Percentiles rank a stretch among this genome's conserved stretches.
These are phyloP conservation scores for Stagonosporopsis cucurbitacearum DNA, from an alignment of 2,329 filamentous ascomycete species.

Conservation along the genomic window DNA sequence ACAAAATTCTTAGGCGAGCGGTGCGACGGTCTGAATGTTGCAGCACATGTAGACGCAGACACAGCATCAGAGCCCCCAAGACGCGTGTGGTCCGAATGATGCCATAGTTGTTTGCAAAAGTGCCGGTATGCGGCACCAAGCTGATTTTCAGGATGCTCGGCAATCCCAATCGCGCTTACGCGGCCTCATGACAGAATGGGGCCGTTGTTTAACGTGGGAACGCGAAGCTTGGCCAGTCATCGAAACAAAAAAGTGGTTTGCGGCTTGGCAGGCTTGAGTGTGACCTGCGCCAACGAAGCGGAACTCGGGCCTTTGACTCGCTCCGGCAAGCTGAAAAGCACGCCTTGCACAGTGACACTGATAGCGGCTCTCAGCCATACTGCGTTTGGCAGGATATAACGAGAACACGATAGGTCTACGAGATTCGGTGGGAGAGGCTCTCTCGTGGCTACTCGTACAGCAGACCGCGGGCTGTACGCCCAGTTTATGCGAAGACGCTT, in stretches of 20 bases:
- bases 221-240: constrained; percentile 36
- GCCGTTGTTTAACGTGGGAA: constrained; percentile 28
- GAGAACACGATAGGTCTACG: constrained; percentile 14
- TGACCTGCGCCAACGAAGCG: constrained; percentile 39
- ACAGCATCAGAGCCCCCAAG: neutral
- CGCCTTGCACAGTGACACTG: constrained; percentile 18
- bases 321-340: constrained; percentile 42
- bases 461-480: constrained; percentile 3
- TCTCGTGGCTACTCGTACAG: neutral
- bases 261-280: constrained; percentile 44
- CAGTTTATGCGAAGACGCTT: constrained; percentile 16
- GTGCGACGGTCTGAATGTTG: neutral
- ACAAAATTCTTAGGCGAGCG: neutral
- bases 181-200: constrained; percentile 33
- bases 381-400: constrained; percentile 29
- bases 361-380: constrained; percentile 26
- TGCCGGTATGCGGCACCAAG: neutral
- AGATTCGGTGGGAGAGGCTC: constrained; percentile 15
- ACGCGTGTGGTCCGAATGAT: constrained; percentile 5
- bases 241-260: constrained; percentile 41
- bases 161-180: constrained; percentile 38
- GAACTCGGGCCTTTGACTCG: constrained; percentile 42
- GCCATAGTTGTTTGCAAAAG: neutral
- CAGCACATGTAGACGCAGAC: neutral
- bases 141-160: constrained; percentile 13